Percentiles rank a stretch among this genome's conserved stretches.
phyloP scores from a whole-genome alignment of 1,284 basidiomycete genomes.

The Heterobasidion parviporum region DNA sequence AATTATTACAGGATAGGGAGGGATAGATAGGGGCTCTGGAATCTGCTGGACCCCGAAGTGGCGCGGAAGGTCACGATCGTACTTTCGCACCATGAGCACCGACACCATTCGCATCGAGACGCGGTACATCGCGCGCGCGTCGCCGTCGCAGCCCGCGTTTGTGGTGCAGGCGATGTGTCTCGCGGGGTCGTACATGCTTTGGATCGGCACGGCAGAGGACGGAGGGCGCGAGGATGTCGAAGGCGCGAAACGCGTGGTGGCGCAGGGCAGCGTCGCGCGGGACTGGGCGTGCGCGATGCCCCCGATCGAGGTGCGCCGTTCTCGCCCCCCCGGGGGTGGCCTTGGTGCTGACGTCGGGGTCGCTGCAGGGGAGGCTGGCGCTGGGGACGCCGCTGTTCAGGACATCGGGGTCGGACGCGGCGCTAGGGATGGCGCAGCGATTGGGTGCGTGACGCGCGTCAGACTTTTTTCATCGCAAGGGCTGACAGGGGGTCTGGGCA shows the following conservation, averaged over 20 bases:
- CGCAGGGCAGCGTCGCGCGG: slow-evolving; percentile 49
- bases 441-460: slow-evolving; percentile 40
- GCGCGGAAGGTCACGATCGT: background rate
- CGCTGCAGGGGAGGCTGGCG: slow-evolving; percentile 17
- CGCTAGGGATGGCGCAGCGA: slow-evolving; percentile 68
- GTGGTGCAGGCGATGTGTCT: slow-evolving; percentile 64
- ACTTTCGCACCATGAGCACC: background rate
- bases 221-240: slow-evolving; percentile 25
- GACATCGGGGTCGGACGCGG: slow-evolving; percentile 53
- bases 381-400: slow-evolving; percentile 64
- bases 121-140: slow-evolving; percentile 35
- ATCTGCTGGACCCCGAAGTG: background rate
- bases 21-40: background rate
- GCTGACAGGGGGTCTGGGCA: background rate
- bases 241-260: slow-evolving; percentile 38
- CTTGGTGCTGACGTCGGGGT: slow-evolving; percentile 1
- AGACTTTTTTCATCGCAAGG: background rate
- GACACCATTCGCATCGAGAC: slow-evolving; percentile 30
- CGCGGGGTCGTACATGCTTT: slow-evolving; percentile 73
- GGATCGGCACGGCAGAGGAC: slow-evolving; percentile 59
- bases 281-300: slow-evolving; percentile 90
- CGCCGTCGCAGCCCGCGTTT: slow-evolving; percentile 47
- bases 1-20: background rate
- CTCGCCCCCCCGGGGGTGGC: background rate
- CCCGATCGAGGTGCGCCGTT: slow-evolving; percentile 7